A percentile compares a stretch with the other conserved stretches of the same genome.
Conservation (phyloP, 2,329 filamentous ascomycete genomes). For the Eutypella sp. region DNA sequence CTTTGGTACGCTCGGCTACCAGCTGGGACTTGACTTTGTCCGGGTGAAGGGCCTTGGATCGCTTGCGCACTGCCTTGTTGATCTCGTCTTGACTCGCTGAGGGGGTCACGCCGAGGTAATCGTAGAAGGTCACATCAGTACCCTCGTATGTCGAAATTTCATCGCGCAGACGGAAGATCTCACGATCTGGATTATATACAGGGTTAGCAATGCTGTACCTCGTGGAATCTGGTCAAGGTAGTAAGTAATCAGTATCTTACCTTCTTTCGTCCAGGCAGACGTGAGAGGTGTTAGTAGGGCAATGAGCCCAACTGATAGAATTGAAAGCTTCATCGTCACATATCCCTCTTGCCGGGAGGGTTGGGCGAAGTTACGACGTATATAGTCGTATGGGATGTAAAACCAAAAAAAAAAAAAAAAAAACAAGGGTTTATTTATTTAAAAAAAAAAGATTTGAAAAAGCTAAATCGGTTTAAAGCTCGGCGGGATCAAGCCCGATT, state of each 20-base stretch:
- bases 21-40: constrained; percentile 92
- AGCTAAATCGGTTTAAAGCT: too few species aligned
- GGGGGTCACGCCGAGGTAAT: constrained; percentile 74
- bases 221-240: background rate
- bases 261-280: constrained; percentile 82
- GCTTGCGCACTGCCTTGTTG: constrained; percentile 90
- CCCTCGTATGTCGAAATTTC: constrained; percentile 77
- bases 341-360: constrained; percentile 9
- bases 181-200: constrained; percentile 62
- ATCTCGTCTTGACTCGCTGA: constrained; percentile 80
- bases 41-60: constrained; percentile 76
- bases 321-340: constrained; percentile 66
- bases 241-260: constrained; percentile 37
- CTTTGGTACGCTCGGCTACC: constrained; percentile 60
- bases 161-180: constrained; percentile 94
- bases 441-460: too few species aligned
- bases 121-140: constrained; percentile 81
- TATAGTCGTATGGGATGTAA: background rate
- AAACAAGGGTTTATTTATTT: too few species aligned
- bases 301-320: constrained; percentile 64
- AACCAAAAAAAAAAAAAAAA: background rate
- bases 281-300: constrained; percentile 62
- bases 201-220: constrained; percentile 4
- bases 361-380: constrained; percentile 1
- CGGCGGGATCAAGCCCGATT: background rate